Evolutionary conservation across 148 eudicot species (phyloP).

Genomic region (Silene uniflora): DNA sequence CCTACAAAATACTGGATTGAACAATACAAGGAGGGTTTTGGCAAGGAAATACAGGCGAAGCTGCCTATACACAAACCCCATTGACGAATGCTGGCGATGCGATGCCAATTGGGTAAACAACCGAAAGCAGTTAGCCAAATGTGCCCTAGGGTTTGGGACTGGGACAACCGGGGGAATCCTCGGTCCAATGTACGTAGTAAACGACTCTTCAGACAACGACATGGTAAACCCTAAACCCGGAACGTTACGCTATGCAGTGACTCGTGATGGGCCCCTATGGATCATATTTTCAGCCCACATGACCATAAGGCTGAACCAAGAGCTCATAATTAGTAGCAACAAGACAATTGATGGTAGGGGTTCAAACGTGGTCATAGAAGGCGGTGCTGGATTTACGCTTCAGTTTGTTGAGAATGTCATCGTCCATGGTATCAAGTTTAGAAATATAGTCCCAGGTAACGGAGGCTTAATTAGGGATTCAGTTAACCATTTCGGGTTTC

Average conservation of each 20-base stretch:
- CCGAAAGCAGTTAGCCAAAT: slow-evolving; percentile 48
- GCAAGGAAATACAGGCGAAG: slow-evolving; percentile 24
- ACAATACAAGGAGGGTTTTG: slow-evolving; percentile 45
- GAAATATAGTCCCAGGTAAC: slow-evolving; percentile 40
- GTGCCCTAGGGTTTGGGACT: slow-evolving; percentile 55
- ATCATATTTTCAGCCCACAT: slow-evolving; percentile 49
- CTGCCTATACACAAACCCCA: slow-evolving; percentile 48
- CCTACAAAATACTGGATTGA: slow-evolving; percentile 7
- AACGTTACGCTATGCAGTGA: slow-evolving; percentile 63
- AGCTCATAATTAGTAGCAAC: slow-evolving; percentile 55
- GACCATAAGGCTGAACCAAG: slow-evolving; percentile 52
- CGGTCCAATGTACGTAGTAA: slow-evolving; percentile 45
- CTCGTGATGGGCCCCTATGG: slow-evolving; percentile 58
- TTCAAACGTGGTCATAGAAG: slow-evolving; percentile 44
- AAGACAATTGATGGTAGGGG: slow-evolving; percentile 73
- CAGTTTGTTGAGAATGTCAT: slow-evolving; percentile 51
- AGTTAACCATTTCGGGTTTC: slow-evolving; percentile 38
- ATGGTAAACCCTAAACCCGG: slow-evolving; percentile 61
- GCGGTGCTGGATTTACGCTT: slow-evolving; percentile 54
- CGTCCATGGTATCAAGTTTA: slow-evolving; percentile 57
- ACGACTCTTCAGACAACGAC: slow-evolving; percentile 48
- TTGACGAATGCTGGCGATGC: slow-evolving; percentile 67
- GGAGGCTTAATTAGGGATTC: slow-evolving; percentile 57
- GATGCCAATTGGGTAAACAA: slow-evolving; percentile 41
- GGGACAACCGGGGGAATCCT: slow-evolving; percentile 53